Evolutionary conservation across 192 early-diverging fungal species (phyloP), one percentile per base, ranked within the genome.

Genomic region (Radiomyces spectabilis): DNA sequence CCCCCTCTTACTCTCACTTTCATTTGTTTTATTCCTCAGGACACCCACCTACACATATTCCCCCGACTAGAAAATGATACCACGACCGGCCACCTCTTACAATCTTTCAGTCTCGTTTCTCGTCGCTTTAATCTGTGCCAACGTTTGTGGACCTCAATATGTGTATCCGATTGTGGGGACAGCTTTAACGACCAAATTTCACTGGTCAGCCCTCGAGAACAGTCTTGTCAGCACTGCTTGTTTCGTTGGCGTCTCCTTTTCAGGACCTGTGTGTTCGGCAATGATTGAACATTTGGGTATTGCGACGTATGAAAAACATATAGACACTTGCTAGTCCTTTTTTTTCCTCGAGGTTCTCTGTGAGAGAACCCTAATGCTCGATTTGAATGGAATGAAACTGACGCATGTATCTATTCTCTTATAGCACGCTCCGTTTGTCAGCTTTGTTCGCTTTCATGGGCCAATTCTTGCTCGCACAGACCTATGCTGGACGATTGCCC

Each of bases 91-190:
- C 9, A 48, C 15, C 24, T 27, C 26, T 9, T 25, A 13, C 24
- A 16, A 48, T 48, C 30, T 48, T 8, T 15, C 46, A 3, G 6
- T 65, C 9, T 59, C 64, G 12, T 66, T 66, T 53, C 53, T 53
- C 21, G 50, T 51, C 39, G 56, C 64, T 40, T 35, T 66, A 1
- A 21, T 41, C 8, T 49, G 49, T n/a, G 64, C 64, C 30, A 66
- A 53, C 50, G 63, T 66, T 2, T 66, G 56, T 24, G 63, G 63
- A 2, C 56, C 63, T 9, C 57, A 66, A 13, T 66, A 66, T 30
- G 43, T 66, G 4, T 66, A 55, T 42, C 63, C 63, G 1, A 53
- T 57, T 1, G 58, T 46, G 31, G 63, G 63, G 19, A 59, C 63
- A 2, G 44, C 56, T 21, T 40, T 59, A 10, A 38, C 63, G 21